Base-by-base conservation (phyloP, 768 basidiomycete genomes). In the Kondoa subrosea region DNA sequence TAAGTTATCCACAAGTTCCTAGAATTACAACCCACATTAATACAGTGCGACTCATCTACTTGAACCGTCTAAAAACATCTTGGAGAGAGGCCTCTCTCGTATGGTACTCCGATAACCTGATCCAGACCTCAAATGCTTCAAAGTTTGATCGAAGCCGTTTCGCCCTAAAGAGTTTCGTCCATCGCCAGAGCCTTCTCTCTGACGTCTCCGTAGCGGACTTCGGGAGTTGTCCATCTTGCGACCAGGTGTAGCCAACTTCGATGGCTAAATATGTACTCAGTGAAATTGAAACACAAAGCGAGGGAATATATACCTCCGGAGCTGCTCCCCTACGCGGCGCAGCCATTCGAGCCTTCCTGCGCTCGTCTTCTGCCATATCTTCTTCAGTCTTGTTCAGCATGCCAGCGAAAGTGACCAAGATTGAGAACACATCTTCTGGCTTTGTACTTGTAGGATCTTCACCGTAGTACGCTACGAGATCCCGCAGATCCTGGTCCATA, bases 381-480 rank as follows among this genome's bases (percentile, higher is more conserved):
- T 58, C 58, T 1, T 63, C 66, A 0, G 70, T 69, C 1, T 85
- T 86, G 82, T 85, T 84, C 25, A 91, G 79, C 0, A 83, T 83
- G 0, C 83, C 83, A 0, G 85, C 86, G 77, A 91, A 90, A 0
- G 85, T 82, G n/a, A 83, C 79, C 59, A 91, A 81, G 66, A 85
- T 77, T 0, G 81, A 82, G 72, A 95, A 92, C 74, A 95, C 85
- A 70, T 88, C 87, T 75, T 92, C 91, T 0, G 87, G 83, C 73
- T 86, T 89, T 1, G 82, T 81, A 0, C 84, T 80, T 17, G 88
- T 84, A 1, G 84, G 82, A 65, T 81, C 80, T 75, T 93, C 89
- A 3, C 90, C 90, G 74, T 85, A 93, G 78, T 87, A 95, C 0
- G 73, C 68, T 4, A 88, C 78, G 29, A 91, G 70, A 1, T 81